Conservation (phyloP, 306 rosid genomes). For the Macrotyloma uniflorum region DNA sequence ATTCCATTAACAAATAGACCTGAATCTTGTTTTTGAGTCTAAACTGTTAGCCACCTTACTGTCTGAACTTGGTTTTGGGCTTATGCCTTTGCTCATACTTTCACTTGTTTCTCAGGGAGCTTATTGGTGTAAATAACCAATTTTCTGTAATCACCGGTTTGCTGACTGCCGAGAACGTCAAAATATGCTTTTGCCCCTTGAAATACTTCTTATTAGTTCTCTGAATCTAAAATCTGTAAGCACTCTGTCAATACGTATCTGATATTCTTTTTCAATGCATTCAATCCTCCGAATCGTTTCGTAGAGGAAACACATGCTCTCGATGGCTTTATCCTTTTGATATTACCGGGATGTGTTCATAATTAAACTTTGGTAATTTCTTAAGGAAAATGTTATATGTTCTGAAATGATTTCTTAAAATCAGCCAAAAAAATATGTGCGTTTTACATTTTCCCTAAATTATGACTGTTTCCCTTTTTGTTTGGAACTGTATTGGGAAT, state of each 20-base stretch:
- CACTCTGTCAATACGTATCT: background rate
- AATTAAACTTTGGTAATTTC: background rate
- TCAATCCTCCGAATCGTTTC: background rate
- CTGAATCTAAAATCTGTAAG: conserved; percentile 11
- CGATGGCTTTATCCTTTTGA: background rate
- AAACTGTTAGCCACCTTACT: conserved; percentile 1
- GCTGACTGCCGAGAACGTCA: conserved; percentile 24
- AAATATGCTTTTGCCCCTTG: conserved; percentile 24
- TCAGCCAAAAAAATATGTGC: background rate
- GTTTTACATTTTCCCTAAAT: background rate
- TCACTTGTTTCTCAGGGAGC: conserved; percentile 25
- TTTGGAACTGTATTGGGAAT: background rate
- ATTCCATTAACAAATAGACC: conserved; percentile 16
- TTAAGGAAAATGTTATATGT: background rate
- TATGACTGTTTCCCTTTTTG: background rate
- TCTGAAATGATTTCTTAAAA: conserved; percentile 23
- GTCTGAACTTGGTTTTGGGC: background rate
- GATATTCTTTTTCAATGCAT: conserved; percentile 19
- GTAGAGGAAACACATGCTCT: background rate
- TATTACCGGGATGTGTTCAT: background rate
- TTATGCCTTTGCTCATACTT: conserved; percentile 8
- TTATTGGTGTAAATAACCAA: conserved; percentile 9
- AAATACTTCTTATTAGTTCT: background rate
- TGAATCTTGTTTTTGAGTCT: conserved; percentile 3
- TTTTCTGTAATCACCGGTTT: conserved; percentile 4